These are phyloP conservation scores for Mycena leptocephala DNA, from an alignment of 768 basidiomycete species.

Conservation along the genomic window DNA sequence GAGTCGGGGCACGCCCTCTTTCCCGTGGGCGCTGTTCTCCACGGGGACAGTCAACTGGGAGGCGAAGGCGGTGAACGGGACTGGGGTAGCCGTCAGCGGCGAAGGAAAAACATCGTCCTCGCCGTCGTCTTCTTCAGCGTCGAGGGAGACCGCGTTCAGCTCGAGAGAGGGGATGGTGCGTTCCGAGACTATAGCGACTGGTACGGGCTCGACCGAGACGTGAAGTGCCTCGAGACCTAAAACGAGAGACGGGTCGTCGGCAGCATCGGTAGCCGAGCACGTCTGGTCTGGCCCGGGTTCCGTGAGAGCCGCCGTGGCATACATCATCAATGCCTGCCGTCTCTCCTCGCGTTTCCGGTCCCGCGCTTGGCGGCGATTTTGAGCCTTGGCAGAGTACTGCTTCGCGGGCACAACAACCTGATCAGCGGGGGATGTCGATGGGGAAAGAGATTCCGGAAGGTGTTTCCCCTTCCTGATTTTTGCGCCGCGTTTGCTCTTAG, in stretches of 20 bases:
- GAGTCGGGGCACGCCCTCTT: slow-evolving; percentile 51
- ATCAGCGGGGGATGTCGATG: slow-evolving; percentile 21
- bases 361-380: slow-evolving; percentile 60
- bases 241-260: slow-evolving; percentile 46
- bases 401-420: slow-evolving; percentile 8
- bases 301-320: slow-evolving; percentile 39
- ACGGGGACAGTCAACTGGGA: slow-evolving; percentile 32
- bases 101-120: slow-evolving; percentile 60
- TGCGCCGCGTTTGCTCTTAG: slow-evolving; percentile 52
- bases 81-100: slow-evolving; percentile 45
- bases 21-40: slow-evolving; percentile 1
- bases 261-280: slow-evolving; percentile 16
- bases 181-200: slow-evolving; percentile 1
- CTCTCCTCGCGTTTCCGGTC: slow-evolving; percentile 71
- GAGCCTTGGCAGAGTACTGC: slow-evolving; percentile 46
- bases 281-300: not conserved
- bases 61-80: slow-evolving; percentile 41
- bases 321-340: slow-evolving; percentile 50
- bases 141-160: slow-evolving; percentile 27
- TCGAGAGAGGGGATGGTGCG: slow-evolving; percentile 25
- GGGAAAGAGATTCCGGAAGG: slow-evolving; percentile 33
- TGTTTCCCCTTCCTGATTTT: slow-evolving; percentile 57
- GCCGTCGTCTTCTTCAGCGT: slow-evolving; percentile 38
- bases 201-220: slow-evolving; percentile 43
- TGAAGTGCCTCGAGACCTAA: slow-evolving; percentile 52